phyloP scores from a whole-genome alignment of 768 basidiomycete species.

The Boletus huronensis region DNA sequence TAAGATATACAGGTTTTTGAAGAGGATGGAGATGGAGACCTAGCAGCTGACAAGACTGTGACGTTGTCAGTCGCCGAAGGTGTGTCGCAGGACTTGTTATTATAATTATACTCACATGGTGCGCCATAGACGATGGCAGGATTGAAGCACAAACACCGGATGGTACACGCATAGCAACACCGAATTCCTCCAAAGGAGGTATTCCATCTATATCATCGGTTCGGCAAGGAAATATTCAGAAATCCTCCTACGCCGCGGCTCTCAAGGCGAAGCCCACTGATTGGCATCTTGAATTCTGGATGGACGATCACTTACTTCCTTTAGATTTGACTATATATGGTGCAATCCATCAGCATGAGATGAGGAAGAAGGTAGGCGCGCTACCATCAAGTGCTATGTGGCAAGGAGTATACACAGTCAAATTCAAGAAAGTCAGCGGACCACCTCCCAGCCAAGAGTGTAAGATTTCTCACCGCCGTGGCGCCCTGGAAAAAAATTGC shows the following conservation, averaged over 20 bases:
- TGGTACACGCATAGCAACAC: constrained; percentile 91
- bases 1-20: constrained; percentile 60
- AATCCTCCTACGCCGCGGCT: constrained; percentile 88
- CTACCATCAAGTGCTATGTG: constrained; percentile 73
- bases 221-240: constrained; percentile 33
- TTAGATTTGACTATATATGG: constrained; percentile 94
- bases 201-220: constrained; percentile 32
- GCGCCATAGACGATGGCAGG: constrained; percentile 73
- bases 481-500: neutral
- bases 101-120: constrained; percentile 6
- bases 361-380: constrained; percentile 65
- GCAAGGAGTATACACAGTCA: constrained; percentile 88
- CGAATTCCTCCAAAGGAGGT: constrained; percentile 55
- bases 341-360: constrained; percentile 89
- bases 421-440: constrained; percentile 89
- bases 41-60: constrained; percentile 77
- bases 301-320: constrained; percentile 83
- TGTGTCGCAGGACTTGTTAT: constrained; percentile 27
- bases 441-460: constrained; percentile 64
- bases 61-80: constrained; percentile 80
- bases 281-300: constrained; percentile 95
- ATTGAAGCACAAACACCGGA: constrained; percentile 96
- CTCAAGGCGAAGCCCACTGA: constrained; percentile 90
- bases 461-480: constrained; percentile 31
- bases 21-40: constrained; percentile 78